These are phyloP conservation scores for Raffaelea arxii DNA, from an alignment of 2,329 filamentous ascomycete genomes.

Conservation along the genomic window DNA sequence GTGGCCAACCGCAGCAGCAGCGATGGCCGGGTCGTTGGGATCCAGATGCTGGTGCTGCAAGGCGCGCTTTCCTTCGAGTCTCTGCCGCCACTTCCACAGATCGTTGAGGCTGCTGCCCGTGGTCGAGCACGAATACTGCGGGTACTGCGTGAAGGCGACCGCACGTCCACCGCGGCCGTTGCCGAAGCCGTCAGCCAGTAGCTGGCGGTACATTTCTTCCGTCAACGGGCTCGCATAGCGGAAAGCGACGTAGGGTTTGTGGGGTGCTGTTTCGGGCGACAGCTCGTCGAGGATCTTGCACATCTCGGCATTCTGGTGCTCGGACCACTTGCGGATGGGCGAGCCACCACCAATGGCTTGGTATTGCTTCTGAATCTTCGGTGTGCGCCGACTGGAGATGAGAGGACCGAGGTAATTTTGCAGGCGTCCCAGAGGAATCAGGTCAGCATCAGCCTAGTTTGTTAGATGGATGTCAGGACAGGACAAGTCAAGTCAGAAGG, in stretches of 20 bases:
- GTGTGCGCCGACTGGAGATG: constrained; percentile 77
- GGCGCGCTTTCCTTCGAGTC: constrained; percentile 63
- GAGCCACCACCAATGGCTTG: constrained; percentile 93
- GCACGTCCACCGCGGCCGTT: constrained; percentile 83
- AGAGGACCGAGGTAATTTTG: constrained; percentile 86
- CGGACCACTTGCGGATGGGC: constrained; percentile 95
- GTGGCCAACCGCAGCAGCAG: constrained; percentile 19
- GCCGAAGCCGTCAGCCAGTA: constrained; percentile 85
- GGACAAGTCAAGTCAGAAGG: background rate
- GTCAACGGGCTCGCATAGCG: constrained; percentile 90
- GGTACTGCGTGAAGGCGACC: constrained; percentile 96
- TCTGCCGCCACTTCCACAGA: constrained; percentile 91
- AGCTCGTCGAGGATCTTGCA: constrained; percentile 91
- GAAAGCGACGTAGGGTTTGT: constrained; percentile 96
- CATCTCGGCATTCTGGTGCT: constrained; percentile 89
- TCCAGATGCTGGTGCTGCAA: background rate
- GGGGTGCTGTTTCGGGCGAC: constrained; percentile 86
- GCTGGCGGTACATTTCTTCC: constrained; percentile 78
- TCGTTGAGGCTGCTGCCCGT: constrained; percentile 95
- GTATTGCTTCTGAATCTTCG: constrained; percentile 96
- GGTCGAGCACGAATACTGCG: constrained; percentile 96
- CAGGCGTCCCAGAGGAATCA: constrained; percentile 89
- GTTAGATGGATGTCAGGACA: background rate
- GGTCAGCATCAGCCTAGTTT: constrained; percentile 66
- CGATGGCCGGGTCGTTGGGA: constrained; percentile 36